Evolutionary conservation across 345 rosid genomes (phyloP).

Genomic region (Hibiscus tridactylites): DNA sequence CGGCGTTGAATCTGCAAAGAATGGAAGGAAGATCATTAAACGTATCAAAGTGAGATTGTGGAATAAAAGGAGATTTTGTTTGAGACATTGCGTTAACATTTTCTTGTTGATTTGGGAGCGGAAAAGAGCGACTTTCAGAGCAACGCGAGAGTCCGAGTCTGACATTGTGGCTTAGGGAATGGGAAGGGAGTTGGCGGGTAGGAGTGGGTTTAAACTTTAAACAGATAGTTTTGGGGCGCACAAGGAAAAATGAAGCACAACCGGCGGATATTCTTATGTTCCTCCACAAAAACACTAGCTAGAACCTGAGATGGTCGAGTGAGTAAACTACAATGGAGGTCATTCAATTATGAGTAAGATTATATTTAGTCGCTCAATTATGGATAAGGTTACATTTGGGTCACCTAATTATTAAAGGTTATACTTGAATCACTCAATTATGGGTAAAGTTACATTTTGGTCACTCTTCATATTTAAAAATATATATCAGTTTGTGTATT

Average conservation of each 20-base stretch:
- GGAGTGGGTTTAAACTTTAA: not conserved
- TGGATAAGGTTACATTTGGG: too few relatives aligned
- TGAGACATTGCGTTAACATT: slow-evolving; percentile 31
- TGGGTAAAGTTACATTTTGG: too few relatives aligned
- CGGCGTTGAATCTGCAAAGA: slow-evolving; percentile 48
- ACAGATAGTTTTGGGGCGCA: not conserved
- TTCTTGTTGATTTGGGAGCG: slow-evolving; percentile 37
- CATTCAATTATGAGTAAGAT: too few relatives aligned
- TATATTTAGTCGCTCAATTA: too few relatives aligned
- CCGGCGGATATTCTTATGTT: not conserved
- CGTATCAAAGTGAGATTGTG: not conserved
- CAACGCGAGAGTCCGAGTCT: not conserved
- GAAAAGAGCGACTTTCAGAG: slow-evolving; percentile 34
- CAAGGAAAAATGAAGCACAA: not conserved
- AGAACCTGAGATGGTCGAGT: too few relatives aligned
- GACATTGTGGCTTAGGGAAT: slow-evolving; percentile 15
- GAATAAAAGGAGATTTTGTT: not conserved
- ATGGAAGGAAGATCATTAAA: not conserved
- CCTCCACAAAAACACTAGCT: not conserved
- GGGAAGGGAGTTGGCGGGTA: slow-evolving; percentile 16
- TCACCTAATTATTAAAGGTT: too few relatives aligned
- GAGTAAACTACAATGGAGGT: too few relatives aligned
- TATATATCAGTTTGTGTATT: too few relatives aligned
- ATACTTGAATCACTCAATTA: too few relatives aligned
- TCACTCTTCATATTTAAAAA: too few relatives aligned